Base-by-base conservation (phyloP, 2,329 filamentous ascomycete species). In the Lachnellula hyalina region DNA sequence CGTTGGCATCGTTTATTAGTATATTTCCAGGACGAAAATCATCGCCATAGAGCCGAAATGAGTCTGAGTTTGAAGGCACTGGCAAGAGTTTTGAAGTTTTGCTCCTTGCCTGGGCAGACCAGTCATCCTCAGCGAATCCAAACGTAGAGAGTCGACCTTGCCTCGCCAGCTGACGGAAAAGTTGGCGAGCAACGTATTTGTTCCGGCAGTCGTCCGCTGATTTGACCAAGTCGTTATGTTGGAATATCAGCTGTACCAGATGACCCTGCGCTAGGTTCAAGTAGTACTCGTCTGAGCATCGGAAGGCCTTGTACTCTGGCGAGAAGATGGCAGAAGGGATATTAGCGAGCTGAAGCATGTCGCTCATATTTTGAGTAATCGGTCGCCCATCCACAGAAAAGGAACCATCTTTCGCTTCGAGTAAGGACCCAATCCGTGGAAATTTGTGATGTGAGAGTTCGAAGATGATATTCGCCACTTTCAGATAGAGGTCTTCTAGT, bases 131-230 rank as follows among this genome's bases (percentile, higher is more conserved):
- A 23, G 52, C 46, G 17, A 54, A 54, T 25, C 52, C 47, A 23
- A 54, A 54, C 14, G 1, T 7, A 2, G 41, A 44, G 6, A 44
- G 19, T 23, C 41, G n/a, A 44, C 17, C 17, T 14, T 55, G 48
- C 34, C 51, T 51, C 12, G 67, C 68, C 4, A 72, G 50, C 34
- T 61, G 68, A 23, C 19, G 19, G 19, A 44, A 44, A 14, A 44
- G n/a, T 23, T 44, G 40, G 2, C 40, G 40, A 17, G 40, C 40
- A 19, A 42, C 19, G 6, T 42, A 42, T 17, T 42, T 42, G 11
- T 44, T 44, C 23, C 41, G 41, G 19, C 41, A 44, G 17, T 44
- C 41, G 4, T 44, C 41, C 41, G 40, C 40, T 21, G 40, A 17
- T 11, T 19, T 44, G n/a, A 44, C 41, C 6, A 44, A 9, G 19